phyloP scores from a whole-genome alignment of 2,329 filamentous ascomycete species.

The Xylariomycetidae sp. region DNA sequence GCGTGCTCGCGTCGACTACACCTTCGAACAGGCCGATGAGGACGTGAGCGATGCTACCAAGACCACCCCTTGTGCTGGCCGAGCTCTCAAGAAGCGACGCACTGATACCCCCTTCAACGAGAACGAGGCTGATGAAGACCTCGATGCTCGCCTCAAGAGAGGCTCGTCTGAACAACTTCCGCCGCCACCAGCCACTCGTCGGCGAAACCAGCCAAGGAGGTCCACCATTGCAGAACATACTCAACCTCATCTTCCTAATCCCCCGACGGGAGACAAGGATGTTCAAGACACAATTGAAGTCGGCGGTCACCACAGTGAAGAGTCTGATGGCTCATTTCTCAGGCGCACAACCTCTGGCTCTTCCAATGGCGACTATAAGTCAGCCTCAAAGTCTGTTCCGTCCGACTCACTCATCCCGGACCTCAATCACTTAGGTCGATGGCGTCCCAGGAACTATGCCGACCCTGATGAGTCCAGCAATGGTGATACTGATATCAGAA shows the following conservation, averaged over 20 bases:
- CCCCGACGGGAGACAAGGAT: constrained; percentile 37
- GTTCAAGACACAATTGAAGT: constrained; percentile 55
- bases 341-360: constrained; percentile 23
- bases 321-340: constrained; percentile 27
- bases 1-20: constrained; percentile 52
- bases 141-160: constrained; percentile 19
- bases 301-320: constrained; percentile 34
- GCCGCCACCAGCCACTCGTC: constrained; percentile 17
- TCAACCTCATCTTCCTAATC: constrained; percentile 16
- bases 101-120: constrained; percentile 19
- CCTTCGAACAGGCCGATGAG: constrained; percentile 47
- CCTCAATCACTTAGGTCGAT: too few species aligned
- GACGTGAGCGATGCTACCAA: constrained; percentile 23
- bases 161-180: constrained; percentile 26
- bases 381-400: constrained; percentile 6
- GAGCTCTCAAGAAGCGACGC: constrained; percentile 25
- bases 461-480: too few species aligned
- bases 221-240: constrained; percentile 27
- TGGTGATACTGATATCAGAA: too few species aligned
- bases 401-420: constrained; percentile 1
- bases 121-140: constrained; percentile 20
- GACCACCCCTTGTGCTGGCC: constrained; percentile 16
- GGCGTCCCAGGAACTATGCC: too few species aligned
- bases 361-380: constrained; percentile 18
- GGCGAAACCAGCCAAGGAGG: constrained; percentile 18